Evolutionary conservation across 371 early-diverging fungal genomes (phyloP), one percentile per base, ranked within the genome.

Genomic region (Mucor ambiguus): DNA sequence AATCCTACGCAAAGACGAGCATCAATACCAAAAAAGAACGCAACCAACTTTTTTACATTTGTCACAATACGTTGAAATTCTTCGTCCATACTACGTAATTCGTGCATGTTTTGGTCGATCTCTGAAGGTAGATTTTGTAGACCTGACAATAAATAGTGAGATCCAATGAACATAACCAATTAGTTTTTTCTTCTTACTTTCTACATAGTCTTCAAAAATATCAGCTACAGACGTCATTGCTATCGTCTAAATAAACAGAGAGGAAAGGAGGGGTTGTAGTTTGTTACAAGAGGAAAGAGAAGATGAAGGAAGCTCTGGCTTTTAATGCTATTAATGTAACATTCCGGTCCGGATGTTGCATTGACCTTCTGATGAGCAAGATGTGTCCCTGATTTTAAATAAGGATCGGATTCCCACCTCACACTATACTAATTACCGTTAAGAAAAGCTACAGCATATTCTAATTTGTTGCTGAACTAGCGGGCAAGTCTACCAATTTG

Each of bases 21-120:
- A 4, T 63, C 32, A 37, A n/a, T 55, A 11, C 28, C 22, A 52
- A 28, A 52, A 52, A 26, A 56, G 30, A 56, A 30, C n/a, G 20
- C 56, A 30, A 2, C 28, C 26, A 28, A 9, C 33, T 22, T 46
- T 26, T 60, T n/a, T 29, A 37, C n/a, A 37, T 44, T 49, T 66
- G 55, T 52, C 38, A 58, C 56, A 57, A 16, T 68, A 63, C 54
- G 66, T 76, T 82, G 84, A 58, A 81, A 81, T 60, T 83, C 81
- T 65, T 83, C 84, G 61, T 83, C 84, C 84, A 83, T 83, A 43
- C 77, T 69, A 62, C 84, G 78, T 30, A 83, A 66, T 41, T 83
- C 84, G 57, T 77, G 81, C 84, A 83, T 83, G 58, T 81, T 81
- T 63, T 83, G 84, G 59, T 83, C 81, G 52, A 83, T 79, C 62